Base-by-base conservation (phyloP, 2,329 filamentous ascomycete species). In the Colletotrichum abscissum region DNA sequence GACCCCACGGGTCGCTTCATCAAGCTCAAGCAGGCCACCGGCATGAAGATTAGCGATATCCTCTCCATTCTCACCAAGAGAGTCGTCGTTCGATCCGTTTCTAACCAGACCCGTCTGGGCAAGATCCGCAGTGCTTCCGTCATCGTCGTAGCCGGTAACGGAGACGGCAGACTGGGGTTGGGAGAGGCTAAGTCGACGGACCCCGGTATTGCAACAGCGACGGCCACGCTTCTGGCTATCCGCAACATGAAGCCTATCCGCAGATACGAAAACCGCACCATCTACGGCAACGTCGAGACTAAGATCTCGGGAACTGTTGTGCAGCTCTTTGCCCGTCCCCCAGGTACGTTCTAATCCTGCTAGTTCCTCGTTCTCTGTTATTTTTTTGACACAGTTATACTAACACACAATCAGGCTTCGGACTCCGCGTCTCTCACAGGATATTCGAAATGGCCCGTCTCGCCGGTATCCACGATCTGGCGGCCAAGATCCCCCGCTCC, bases 381-480 rank as follows among this genome's bases (percentile, higher is more conserved):
- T 56, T 62, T 55, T 9, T 26, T 64, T 35, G 30, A 54, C 24
- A 22, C 7, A 14, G 1, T 26, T 12, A 63, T 22, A n/a, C 30
- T 68, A 3, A 68, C 46, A 63, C 22, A 63, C 7, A 6, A 3
- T 22, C 22, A 98, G 97, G 97, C 73, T 99, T 98, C 79, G 97
- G 97, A 80, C 92, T 98, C 77, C 94, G 97, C 79, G 95, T 94
- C 81, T 95, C 97, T 78, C 91, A 94, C 81, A 91, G 95, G 76
- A 96, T 99, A 82, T 98, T 95, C 84, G 96, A 99, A 83, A 95
- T 99, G 87, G 95, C 94, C 80, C 93, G 95, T 76, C 92, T 92
- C 62, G 93, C 92, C 54, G 97, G 97, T 76, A 95, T 99, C 79
- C 88, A 92, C 76, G 97, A 99, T 82, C 90, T 99, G 42, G 90